These are phyloP conservation scores for Aspergillus sp. DNA, from an alignment of 2,329 filamentous ascomycete species.

Conservation along the genomic window DNA sequence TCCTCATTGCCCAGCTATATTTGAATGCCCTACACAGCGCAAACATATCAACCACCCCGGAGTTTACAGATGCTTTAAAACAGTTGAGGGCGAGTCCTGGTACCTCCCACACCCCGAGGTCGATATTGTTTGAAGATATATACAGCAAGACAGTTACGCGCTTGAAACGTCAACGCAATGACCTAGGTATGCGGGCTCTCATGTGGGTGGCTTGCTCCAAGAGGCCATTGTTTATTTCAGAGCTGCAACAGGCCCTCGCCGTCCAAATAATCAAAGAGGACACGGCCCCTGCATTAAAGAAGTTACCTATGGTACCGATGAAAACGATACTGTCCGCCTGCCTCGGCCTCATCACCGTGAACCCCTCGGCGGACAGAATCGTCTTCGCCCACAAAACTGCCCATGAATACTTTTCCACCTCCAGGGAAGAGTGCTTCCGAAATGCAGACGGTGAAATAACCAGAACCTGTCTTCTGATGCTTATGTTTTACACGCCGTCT, in stretches of 20 bases:
- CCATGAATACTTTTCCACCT: too few species aligned
- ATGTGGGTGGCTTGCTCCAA: neutral
- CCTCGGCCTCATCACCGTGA: neutral
- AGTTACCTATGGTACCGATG: neutral
- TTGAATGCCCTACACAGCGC: neutral
- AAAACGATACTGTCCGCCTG: neutral
- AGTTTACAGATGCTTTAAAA: neutral
- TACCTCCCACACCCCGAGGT: neutral
- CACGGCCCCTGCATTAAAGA: neutral
- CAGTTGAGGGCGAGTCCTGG: neutral
- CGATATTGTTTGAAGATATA: neutral
- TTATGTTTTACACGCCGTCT: too few species aligned
- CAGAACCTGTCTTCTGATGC: too few species aligned
- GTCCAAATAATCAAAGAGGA: neutral
- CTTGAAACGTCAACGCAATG: neutral
- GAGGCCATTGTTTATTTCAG: neutral
- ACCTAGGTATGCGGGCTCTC: neutral
- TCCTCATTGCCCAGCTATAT: neutral
- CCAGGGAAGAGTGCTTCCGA: too few species aligned
- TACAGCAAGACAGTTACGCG: neutral
- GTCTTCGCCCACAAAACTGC: neutral
- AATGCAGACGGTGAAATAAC: too few species aligned
- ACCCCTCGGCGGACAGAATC: neutral
- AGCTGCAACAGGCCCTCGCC: neutral
- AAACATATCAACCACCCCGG: neutral